Percentiles rank a stretch among this genome's conserved stretches.
phyloP scores from a whole-genome alignment of 1,284 basidiomycete species.

The Meripilus lineatus region DNA sequence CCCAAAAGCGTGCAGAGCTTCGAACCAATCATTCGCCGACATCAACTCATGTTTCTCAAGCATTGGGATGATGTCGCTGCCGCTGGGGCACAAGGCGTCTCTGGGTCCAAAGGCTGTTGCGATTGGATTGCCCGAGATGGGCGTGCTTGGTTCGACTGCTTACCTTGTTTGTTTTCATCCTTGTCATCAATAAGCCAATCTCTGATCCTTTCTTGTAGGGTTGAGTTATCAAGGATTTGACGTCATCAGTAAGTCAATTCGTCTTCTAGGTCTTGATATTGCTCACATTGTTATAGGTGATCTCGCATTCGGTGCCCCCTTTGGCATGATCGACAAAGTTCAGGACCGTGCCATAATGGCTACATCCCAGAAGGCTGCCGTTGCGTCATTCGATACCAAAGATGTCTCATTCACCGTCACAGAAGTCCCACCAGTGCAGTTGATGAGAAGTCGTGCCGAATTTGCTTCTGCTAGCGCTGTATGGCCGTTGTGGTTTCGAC shows the following conservation, averaged over 20 bases:
- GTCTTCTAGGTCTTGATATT: conserved; percentile 31
- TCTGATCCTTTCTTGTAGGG: conserved; percentile 18
- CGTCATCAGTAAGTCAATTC: neutral
- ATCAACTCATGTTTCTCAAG: conserved; percentile 23
- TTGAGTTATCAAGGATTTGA: conserved; percentile 37
- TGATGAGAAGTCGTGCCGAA: conserved; percentile 18
- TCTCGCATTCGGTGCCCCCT: conserved; percentile 81
- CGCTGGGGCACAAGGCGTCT: conserved; percentile 10
- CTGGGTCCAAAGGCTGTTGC: neutral
- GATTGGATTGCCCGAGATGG: conserved; percentile 8
- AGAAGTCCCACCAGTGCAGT: conserved; percentile 7
- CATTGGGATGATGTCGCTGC: conserved; percentile 34
- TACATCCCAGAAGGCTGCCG: conserved; percentile 1
- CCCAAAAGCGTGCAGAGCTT: conserved; percentile 32
- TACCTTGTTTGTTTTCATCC: conserved; percentile 15
- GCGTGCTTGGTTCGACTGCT: conserved; percentile 17
- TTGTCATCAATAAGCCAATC: neutral
- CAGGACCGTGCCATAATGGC: conserved; percentile 17
- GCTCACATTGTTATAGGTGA: conserved; percentile 44
- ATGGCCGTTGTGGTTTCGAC: conserved; percentile 20
- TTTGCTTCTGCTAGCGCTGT: conserved; percentile 11
- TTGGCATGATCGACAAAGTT: conserved; percentile 82
- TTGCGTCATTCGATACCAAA: conserved; percentile 24
- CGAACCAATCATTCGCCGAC: conserved; percentile 31
- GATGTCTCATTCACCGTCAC: conserved; percentile 11